Base-by-base conservation (phyloP, 805 yeast genomes). In the Schwanniomyces pseudopolymorphus region DNA sequence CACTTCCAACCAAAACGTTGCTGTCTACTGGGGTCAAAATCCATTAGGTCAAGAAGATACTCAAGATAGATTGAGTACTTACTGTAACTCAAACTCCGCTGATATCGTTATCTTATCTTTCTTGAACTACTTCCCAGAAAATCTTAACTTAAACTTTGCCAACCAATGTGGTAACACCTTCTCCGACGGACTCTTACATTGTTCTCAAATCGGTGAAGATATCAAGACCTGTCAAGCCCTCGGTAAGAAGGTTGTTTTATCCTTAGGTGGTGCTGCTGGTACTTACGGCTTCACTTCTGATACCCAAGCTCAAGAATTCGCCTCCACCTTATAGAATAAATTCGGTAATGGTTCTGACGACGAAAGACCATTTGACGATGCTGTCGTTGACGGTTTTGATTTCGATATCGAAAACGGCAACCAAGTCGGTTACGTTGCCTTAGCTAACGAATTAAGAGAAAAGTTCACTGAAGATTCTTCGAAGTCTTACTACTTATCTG, bases 11-110 rank as follows among this genome's bases (percentile, higher is more conserved):
- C 47, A 59, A 6, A 86, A 87, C 53, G 80, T 89, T 31, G 96
- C 85, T 20, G 74, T 87, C 6, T 89, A 89, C 69, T 89, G 96
- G 96, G 96, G 97, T 45, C 96, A 89, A 67, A 43, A 43, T 21
- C 40, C 50, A 3, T 33, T 9, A 14, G 35, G 35, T 13, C 16
- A n/a, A 7, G 25, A 22, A 27, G 49, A n/a, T 10, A 22, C 42
- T 17, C 56, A 52, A 37, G 67, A 65, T 46, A 36, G 54, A 38
- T 58, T 69, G 54, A 43, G 52, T 22, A 41, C 55, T 39, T 87
- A 87, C 72, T 88, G 96, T 72, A 69, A 72, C 49, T 72, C 80
- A 45, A 78, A 79, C 45, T 74, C 81, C 39, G 88, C 85, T 26
- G 95, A 87, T 56, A 78, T 86, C 44, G 69, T 84, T 48, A 59